Percentiles rank a stretch among this genome's conserved stretches.
Evolutionary conservation across 768 basidiomycete species (phyloP).

Genomic region (Agaricus bisporus): DNA sequence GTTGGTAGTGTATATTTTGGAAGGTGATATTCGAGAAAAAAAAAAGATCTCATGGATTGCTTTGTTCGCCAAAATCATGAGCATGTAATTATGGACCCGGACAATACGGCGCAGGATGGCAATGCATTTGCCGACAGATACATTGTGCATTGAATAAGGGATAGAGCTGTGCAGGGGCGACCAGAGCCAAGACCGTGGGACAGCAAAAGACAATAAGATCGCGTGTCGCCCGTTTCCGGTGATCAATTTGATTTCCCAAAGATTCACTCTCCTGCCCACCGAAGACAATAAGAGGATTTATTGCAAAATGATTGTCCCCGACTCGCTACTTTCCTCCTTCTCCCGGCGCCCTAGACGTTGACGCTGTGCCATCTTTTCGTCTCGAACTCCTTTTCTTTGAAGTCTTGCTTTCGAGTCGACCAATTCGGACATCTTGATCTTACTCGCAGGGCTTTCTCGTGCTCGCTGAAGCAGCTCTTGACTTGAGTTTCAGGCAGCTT

Average conservation of each 20-base stretch:
- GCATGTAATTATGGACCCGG: no score
- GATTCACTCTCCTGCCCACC: neutral
- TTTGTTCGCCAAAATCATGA: no score
- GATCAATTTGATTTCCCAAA: neutral
- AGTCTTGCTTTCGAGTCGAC: no score
- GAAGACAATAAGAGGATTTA: slow-evolving; percentile 5
- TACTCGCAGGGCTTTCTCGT: no score
- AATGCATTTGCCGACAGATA: no score
- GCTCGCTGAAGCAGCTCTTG: no score
- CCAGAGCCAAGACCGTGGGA: neutral
- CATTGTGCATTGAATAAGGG: neutral
- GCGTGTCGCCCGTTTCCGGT: slow-evolving; percentile 2
- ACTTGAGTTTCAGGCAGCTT: no score
- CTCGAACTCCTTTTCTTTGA: neutral
- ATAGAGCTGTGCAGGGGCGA: neutral
- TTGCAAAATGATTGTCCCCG: slow-evolving; percentile 7
- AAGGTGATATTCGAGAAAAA: no score
- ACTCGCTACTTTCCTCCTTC: neutral
- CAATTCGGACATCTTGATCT: no score
- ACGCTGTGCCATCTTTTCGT: neutral
- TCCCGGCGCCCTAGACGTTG: neutral
- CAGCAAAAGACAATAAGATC: slow-evolving; percentile 10
- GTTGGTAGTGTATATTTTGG: no score
- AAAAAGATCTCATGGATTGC: no score
- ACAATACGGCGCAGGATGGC: no score